Percentiles rank a stretch among this genome's conserved stretches.
Conservation (phyloP, 2,329 filamentous ascomycete genomes). For the Sclerotinia trifoliorum region DNA sequence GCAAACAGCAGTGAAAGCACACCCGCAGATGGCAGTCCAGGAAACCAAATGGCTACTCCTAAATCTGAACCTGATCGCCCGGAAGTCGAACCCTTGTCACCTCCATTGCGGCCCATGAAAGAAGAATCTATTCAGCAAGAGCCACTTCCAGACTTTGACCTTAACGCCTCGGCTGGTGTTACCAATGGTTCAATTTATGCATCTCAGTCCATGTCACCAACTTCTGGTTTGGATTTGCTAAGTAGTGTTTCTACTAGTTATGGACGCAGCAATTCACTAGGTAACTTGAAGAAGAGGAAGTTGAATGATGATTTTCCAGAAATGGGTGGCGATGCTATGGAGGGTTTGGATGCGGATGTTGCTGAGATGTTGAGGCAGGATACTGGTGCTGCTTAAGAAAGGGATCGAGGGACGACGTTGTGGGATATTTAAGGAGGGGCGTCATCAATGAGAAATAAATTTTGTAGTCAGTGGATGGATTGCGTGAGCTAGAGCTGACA, state of each 20-base stretch:
- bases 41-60: slow-evolving; percentile 43
- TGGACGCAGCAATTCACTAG: slow-evolving; percentile 33
- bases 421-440: not conserved
- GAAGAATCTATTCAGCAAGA: slow-evolving; percentile 36
- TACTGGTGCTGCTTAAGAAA: slow-evolving; percentile 22
- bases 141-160: slow-evolving; percentile 41
- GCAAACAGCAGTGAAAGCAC: slow-evolving; percentile 55
- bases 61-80: slow-evolving; percentile 67
- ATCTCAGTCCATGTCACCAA: slow-evolving; percentile 29
- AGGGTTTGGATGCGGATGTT: slow-evolving; percentile 60
- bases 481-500: not conserved
- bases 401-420: no score
- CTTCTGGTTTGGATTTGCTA: slow-evolving; percentile 42
- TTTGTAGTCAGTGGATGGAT: no score
- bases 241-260: slow-evolving; percentile 42
- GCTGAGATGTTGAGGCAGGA: slow-evolving; percentile 52
- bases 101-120: slow-evolving; percentile 57
- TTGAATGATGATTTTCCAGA: slow-evolving; percentile 49
- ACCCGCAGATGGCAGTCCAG: slow-evolving; percentile 46
- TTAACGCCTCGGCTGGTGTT: slow-evolving; percentile 40
- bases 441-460: not conserved
- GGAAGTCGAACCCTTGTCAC: slow-evolving; percentile 82
- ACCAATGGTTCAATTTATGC: slow-evolving; percentile 22
- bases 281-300: slow-evolving; percentile 49
- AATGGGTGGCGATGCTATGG: slow-evolving; percentile 50